phyloP scores from a whole-genome alignment of 2,329 filamentous ascomycete species.

The Corinectria fuckeliana region DNA sequence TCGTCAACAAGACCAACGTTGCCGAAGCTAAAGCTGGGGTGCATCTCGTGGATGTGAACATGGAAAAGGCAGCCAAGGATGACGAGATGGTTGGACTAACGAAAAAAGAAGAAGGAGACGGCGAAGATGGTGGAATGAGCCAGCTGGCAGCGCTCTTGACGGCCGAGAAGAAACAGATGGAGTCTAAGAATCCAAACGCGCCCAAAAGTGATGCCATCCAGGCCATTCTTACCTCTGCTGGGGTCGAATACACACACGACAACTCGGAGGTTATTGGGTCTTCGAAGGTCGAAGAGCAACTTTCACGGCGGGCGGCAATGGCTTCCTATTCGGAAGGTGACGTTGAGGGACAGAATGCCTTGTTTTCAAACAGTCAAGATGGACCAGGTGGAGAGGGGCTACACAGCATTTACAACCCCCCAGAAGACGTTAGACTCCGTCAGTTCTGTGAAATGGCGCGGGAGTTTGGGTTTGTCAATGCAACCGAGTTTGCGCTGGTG shows the following conservation, averaged over 20 bases:
- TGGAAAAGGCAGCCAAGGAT: constrained; percentile 65
- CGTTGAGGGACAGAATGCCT: constrained; percentile 57
- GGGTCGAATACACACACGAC: constrained; percentile 94
- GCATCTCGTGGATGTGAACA: constrained; percentile 76
- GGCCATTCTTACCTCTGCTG: constrained; percentile 85
- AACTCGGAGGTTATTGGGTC: constrained; percentile 95
- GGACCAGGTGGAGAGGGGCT: constrained; percentile 40
- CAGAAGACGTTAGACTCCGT: constrained; percentile 73
- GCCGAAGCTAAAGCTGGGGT: constrained; percentile 91
- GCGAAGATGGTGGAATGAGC: constrained; percentile 71
- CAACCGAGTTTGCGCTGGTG: constrained; percentile 84
- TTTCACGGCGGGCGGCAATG: constrained; percentile 78
- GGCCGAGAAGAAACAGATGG: constrained; percentile 51
- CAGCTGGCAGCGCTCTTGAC: constrained; percentile 68
- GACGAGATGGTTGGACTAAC: constrained; percentile 52
- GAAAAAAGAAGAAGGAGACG: constrained; percentile 58
- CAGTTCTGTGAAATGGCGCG: constrained; percentile 93
- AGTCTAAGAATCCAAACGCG: constrained; percentile 46
- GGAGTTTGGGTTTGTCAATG: constrained; percentile 76
- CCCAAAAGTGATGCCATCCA: constrained; percentile 76
- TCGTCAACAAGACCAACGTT: constrained; percentile 98
- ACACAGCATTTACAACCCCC: constrained; percentile 69
- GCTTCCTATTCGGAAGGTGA: constrained; percentile 53
- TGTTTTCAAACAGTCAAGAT: constrained; percentile 63
- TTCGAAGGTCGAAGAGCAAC: constrained; percentile 85